A percentile compares a stretch with the other conserved stretches of the same genome.
Conservation (phyloP, 495 filamentous ascomycete genomes). For the Hypoxylon cercidicola region DNA sequence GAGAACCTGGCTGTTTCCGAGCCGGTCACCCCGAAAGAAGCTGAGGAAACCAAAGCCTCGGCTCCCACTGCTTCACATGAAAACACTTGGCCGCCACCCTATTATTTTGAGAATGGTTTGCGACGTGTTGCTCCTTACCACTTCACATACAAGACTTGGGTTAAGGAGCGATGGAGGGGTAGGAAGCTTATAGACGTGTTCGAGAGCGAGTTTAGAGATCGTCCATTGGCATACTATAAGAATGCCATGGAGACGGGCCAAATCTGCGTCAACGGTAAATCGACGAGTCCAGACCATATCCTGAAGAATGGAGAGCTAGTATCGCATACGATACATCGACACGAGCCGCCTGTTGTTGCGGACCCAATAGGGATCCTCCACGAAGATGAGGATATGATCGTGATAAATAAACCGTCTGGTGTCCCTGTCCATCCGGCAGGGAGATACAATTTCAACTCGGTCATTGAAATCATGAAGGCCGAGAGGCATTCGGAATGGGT, state of each 20-base stretch:
- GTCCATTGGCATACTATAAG: slow-evolving; percentile 86
- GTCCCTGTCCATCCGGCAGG: slow-evolving; percentile 95
- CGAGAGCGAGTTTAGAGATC: slow-evolving; percentile 84
- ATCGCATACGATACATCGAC: slow-evolving; percentile 92
- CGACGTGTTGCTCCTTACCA: slow-evolving; percentile 88
- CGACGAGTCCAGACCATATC: slow-evolving; percentile 59
- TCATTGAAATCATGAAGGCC: slow-evolving; percentile 90
- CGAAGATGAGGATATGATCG: slow-evolving; percentile 90
- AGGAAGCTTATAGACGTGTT: slow-evolving; percentile 82
- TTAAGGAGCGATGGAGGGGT: slow-evolving; percentile 89
- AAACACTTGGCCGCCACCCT: slow-evolving; percentile 74
- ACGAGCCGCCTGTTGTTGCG: slow-evolving; percentile 92
- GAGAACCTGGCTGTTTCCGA: slow-evolving; percentile 22
- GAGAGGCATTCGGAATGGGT: slow-evolving; percentile 75
- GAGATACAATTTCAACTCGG: slow-evolving; percentile 92
- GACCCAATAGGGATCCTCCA: slow-evolving; percentile 82
- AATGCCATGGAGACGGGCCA: slow-evolving; percentile 81
- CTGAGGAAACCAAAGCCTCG: slow-evolving; percentile 18
- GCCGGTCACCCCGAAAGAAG: not conserved
- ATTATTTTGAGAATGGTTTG: slow-evolving; percentile 81
- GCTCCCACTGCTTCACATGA: slow-evolving; percentile 67
- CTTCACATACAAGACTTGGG: slow-evolving; percentile 93
- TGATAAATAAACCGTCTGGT: slow-evolving; percentile 96
- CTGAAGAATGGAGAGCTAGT: slow-evolving; percentile 74
- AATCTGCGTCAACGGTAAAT: slow-evolving; percentile 77